A percentile compares a stretch with the other conserved stretches of the same genome.
Conservation (phyloP, 2,329 filamentous ascomycete species). For the Hypoxylon sp. region DNA sequence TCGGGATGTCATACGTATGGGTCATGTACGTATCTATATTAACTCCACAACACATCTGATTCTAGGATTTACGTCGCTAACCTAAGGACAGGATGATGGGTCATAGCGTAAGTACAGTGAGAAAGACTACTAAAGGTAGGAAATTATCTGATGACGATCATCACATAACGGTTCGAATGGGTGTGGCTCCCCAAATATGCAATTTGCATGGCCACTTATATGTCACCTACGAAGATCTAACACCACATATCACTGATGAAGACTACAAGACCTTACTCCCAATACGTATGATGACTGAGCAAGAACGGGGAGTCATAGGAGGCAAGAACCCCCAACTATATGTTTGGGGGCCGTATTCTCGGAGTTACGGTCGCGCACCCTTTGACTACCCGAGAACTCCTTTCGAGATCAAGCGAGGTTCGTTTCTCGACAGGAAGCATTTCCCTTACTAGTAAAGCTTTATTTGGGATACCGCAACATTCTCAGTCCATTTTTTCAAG, state of each 20-base stretch:
- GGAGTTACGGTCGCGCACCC: too few species aligned
- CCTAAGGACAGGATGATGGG: slow-evolving; percentile 2
- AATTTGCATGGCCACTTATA: slow-evolving; percentile 7
- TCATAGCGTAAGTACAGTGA: background rate
- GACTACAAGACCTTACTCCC: background rate
- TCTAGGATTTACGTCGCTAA: background rate
- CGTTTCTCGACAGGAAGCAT: background rate
- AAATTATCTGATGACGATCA: background rate
- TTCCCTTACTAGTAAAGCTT: background rate
- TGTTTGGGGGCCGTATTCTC: too few species aligned
- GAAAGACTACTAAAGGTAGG: background rate
- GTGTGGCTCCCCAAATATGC: background rate
- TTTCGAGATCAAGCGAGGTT: background rate
- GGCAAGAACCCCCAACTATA: slow-evolving; percentile 8
- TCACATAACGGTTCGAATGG: slow-evolving; percentile 3
- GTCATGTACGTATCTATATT: background rate
- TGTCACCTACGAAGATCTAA: background rate
- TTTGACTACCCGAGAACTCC: background rate
- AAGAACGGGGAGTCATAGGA: background rate
- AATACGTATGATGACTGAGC: slow-evolving; percentile 5
- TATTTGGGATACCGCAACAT: too few species aligned
- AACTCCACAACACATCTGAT: background rate
- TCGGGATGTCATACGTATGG: background rate
- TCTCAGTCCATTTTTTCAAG: too few species aligned
- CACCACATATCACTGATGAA: background rate